These are phyloP conservation scores for Microbotryum silenes-acaulis DNA, from an alignment of 1,284 basidiomycete genomes.

Conservation along the genomic window DNA sequence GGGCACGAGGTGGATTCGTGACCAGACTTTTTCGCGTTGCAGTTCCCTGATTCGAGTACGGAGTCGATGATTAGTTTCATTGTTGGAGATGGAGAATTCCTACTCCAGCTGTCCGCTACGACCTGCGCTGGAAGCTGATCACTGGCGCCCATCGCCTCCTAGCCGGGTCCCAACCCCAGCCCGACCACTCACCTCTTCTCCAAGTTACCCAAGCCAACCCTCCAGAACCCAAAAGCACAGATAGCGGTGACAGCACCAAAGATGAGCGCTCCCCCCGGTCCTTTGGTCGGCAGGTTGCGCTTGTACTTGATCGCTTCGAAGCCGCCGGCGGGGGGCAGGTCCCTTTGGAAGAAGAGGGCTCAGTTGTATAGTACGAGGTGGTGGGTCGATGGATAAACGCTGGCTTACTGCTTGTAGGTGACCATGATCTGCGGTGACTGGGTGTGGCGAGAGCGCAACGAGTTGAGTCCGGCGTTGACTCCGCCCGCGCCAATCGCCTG, in stretches of 20 bases:
- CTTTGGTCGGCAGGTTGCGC: conserved; percentile 86
- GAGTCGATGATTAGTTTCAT: too few relatives aligned
- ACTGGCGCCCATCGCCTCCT: neutral
- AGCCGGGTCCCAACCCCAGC: neutral
- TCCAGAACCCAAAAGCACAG: conserved; percentile 88
- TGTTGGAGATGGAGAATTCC: too few relatives aligned
- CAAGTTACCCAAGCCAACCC: conserved; percentile 77
- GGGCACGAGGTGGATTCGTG: conserved; percentile 89
- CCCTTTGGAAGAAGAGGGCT: conserved; percentile 49
- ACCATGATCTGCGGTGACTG: conserved; percentile 4
- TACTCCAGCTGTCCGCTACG: too few relatives aligned
- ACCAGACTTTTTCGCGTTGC: conserved; percentile 88
- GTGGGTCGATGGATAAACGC: too few relatives aligned
- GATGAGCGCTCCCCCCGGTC: conserved; percentile 78
- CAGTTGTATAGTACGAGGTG: too few relatives aligned
- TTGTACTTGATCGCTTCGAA: conserved; percentile 93
- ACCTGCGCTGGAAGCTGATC: too few relatives aligned
- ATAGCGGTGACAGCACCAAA: conserved; percentile 76
- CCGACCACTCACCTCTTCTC: conserved; percentile 71
- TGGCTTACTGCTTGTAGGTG: conserved; percentile 21
- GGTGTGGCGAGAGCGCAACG: neutral
- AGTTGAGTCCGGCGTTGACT: neutral
- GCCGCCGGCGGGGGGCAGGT: conserved; percentile 89
- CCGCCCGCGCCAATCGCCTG: neutral
- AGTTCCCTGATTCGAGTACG: conserved; percentile 61